Evolutionary conservation across 768 basidiomycete species (phyloP).

Genomic region (Boletus vinaceobasis): DNA sequence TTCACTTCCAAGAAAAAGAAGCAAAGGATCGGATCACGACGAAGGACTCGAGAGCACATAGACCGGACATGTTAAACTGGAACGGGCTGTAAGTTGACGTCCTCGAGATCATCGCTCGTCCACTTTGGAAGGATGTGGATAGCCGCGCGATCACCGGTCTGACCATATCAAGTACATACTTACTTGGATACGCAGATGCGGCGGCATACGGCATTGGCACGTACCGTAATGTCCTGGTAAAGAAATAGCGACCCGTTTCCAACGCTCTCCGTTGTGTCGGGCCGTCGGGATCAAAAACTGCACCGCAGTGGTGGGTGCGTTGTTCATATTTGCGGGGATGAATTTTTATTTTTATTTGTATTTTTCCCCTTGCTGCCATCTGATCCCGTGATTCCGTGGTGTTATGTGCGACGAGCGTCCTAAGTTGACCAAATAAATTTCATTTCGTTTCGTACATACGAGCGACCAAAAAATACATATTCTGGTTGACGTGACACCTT

Average conservation of each 20-base stretch:
- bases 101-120: constrained; percentile 10
- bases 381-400: not conserved
- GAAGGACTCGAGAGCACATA: not conserved
- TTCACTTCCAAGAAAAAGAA: constrained; percentile 1
- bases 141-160: constrained; percentile 14
- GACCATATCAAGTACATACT: not conserved
- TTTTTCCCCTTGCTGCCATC: not conserved
- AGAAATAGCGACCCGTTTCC: constrained; percentile 5
- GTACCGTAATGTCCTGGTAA: constrained; percentile 5
- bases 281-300: not conserved
- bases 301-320: not conserved
- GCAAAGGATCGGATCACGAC: constrained; percentile 10
- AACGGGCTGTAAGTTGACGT: constrained; percentile 9
- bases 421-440: too few relatives aligned
- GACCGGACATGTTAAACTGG: not conserved
- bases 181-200: not conserved
- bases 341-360: not conserved
- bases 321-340: not conserved
- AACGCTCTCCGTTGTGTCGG: not conserved
- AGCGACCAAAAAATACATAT: not conserved
- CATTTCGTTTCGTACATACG: not conserved
- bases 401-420: not conserved
- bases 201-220: constrained; percentile 7
- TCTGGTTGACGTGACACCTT: not conserved
- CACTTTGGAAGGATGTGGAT: constrained; percentile 23